These are phyloP conservation scores for Eucalyptus cloeziana DNA, from an alignment of 345 rosid species.

Conservation along the genomic window DNA sequence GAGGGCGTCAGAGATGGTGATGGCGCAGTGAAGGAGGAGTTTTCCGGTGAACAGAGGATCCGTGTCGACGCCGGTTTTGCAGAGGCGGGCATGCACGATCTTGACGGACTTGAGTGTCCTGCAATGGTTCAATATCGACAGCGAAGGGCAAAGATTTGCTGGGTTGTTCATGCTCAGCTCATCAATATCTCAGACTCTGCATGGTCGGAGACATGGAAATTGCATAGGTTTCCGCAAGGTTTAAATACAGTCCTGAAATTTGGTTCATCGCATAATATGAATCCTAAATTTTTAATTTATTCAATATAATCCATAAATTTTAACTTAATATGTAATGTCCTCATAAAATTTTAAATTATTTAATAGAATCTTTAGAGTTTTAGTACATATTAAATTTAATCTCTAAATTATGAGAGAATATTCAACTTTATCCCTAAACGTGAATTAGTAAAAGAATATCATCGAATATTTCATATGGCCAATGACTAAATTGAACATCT, in stretches of 20 bases:
- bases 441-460: no score
- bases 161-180: slow-evolving; percentile 5
- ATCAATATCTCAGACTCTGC: background rate
- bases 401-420: no score
- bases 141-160: slow-evolving; percentile 9
- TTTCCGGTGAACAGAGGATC: slow-evolving; percentile 47
- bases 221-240: background rate
- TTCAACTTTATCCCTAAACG: background rate
- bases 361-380: rapidly evolving
- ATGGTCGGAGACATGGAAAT: background rate
- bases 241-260: background rate
- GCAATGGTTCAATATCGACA: slow-evolving; percentile 18
- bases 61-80: slow-evolving; percentile 26
- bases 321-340: rapidly evolving
- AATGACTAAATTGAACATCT: no score
- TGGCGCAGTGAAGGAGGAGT: slow-evolving; percentile 38
- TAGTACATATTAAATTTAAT: no score
- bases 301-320: rapidly evolving
- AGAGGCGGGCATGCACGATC: slow-evolving; percentile 37
- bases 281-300: no score
- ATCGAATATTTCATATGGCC: no score
- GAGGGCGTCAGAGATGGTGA: slow-evolving; percentile 24
- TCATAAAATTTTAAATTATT: no score
- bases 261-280: background rate
- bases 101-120: slow-evolving; percentile 29